Conservation (phyloP, 495 filamentous ascomycete genomes). For the Amniculicola lignicola region DNA sequence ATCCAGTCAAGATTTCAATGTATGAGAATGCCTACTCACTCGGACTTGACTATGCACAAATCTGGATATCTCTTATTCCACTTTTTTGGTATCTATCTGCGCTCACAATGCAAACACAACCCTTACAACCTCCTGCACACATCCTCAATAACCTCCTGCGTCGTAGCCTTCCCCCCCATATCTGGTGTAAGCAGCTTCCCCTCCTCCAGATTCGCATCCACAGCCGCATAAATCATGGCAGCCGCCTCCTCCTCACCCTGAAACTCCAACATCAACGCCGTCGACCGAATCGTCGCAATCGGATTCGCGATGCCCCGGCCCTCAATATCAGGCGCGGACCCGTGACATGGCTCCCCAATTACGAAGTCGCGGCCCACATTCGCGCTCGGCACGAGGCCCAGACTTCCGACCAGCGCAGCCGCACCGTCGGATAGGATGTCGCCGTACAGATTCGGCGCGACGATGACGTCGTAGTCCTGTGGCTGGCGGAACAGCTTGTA, state of each 20-base stretch:
- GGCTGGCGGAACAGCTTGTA: conserved; percentile 99
- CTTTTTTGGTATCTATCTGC: too few species aligned
- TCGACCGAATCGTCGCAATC: conserved; percentile 87
- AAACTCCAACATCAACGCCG: conserved; percentile 95
- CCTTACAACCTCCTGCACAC: conserved; percentile 76
- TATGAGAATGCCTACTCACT: too few species aligned
- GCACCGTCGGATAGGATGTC: conserved; percentile 96
- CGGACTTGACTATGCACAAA: too few species aligned
- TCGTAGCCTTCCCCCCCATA: conserved; percentile 83
- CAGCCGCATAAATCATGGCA: conserved; percentile 81
- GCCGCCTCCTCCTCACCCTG: conserved; percentile 80
- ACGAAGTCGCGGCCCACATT: conserved; percentile 95
- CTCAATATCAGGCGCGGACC: conserved; percentile 92
- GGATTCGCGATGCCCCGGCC: conserved; percentile 92
- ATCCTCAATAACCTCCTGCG: conserved; percentile 85
- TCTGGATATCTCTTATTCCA: too few species aligned
- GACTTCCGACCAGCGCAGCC: conserved; percentile 87
- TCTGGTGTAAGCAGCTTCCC: conserved; percentile 81
- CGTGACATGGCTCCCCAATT: conserved; percentile 98
- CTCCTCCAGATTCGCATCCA: conserved; percentile 87
- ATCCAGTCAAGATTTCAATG: too few species aligned
- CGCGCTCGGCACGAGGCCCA: conserved; percentile 91
- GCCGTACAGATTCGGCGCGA: conserved; percentile 96
- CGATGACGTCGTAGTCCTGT: conserved; percentile 91
- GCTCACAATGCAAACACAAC: too few species aligned